Evolutionary conservation across 768 basidiomycete genomes (phyloP), one percentile per base, ranked within the genome.

Genomic region (Amanita exitialis): DNA sequence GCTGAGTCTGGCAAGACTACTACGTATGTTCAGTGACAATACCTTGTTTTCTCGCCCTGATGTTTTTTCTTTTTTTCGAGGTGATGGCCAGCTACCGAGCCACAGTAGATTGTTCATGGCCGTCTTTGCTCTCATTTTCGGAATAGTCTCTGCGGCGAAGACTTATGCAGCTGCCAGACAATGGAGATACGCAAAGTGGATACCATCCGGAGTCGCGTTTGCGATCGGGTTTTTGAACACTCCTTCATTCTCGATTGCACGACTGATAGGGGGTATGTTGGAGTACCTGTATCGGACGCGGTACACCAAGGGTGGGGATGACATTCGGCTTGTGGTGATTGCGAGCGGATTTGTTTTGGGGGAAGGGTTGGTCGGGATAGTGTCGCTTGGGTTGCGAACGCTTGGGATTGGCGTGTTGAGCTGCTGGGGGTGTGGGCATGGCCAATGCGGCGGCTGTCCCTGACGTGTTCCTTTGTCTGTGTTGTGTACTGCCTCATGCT

Each of bases 311-410:
- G 75, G 78, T 53, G 67, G 68, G 23, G 71, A 72, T 51, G 83
- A 85, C 53, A 89, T 92, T 52, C 71, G 78, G 28, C 68, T 94
- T 32, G 85, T 98, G 59, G 80, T 97, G 21, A 73, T 95, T 36
- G 95, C 94, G 6, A 91, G 88, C 64, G 95, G 95, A 3, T 96
- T 98, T 63, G 94, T 98, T 21, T 71, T 98, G 15, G 95, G 95
- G 16, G 95, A 98, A 63, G 95, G 95, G 1, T 82, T 96, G 30
- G 72, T 89, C 37, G 93, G 92, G 61, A 76, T 98, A 42, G 66
- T 93, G 25, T 79, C 86, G 12, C 71, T 98, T 44, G 58, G 83
- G 6, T 65, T 96, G 54, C 80, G 81, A 54, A 89, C 83, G 28
- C 74, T 76, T 30, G 92, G 90, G 2, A 68, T 90, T 4, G 85